Percentiles rank a stretch among this genome's conserved stretches.
These are phyloP conservation scores for Myxozyma sirexii DNA, from an alignment of 805 yeast genomes.

Conservation along the genomic window DNA sequence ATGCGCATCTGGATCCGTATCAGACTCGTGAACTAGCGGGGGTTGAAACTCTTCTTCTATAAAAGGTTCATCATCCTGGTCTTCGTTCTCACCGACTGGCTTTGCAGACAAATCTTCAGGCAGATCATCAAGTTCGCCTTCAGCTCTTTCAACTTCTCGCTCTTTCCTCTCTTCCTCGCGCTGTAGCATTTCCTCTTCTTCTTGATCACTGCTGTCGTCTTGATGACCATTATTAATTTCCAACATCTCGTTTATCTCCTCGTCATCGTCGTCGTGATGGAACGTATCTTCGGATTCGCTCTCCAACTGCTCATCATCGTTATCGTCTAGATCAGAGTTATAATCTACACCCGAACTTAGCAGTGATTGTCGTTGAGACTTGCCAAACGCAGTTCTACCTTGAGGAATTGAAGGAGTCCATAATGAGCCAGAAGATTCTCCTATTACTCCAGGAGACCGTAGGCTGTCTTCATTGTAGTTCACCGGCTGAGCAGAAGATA, in stretches of 20 bases:
- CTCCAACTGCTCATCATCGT: conserved; percentile 3
- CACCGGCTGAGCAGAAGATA: neutral
- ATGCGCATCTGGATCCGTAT: conserved; percentile 24
- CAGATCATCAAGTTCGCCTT: neutral
- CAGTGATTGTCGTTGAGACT: too few species aligned
- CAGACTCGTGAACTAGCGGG: conserved; percentile 29
- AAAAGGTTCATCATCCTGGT: conserved; percentile 17
- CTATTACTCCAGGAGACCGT: neutral
- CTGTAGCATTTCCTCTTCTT: conserved; percentile 12
- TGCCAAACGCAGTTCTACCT: neutral
- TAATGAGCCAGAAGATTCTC: conserved; percentile 4
- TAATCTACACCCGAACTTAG: neutral
- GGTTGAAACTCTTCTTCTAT: conserved; percentile 26
- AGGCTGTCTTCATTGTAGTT: neutral
- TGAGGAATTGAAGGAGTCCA: conserved; percentile 22
- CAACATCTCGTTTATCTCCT: conserved; percentile 8
- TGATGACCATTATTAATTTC: neutral
- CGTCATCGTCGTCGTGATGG: conserved; percentile 6
- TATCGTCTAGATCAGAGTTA: neutral
- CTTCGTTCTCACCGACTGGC: neutral
- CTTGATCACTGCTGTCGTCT: conserved; percentile 1
- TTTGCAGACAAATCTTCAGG: conserved; percentile 6
- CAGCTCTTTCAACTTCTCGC: conserved; percentile 4
- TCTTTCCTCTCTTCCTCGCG: conserved; percentile 9
- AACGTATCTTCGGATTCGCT: neutral